Evolutionary conservation across 345 rosid species (phyloP).

Genomic region (Citrus unshiu): DNA sequence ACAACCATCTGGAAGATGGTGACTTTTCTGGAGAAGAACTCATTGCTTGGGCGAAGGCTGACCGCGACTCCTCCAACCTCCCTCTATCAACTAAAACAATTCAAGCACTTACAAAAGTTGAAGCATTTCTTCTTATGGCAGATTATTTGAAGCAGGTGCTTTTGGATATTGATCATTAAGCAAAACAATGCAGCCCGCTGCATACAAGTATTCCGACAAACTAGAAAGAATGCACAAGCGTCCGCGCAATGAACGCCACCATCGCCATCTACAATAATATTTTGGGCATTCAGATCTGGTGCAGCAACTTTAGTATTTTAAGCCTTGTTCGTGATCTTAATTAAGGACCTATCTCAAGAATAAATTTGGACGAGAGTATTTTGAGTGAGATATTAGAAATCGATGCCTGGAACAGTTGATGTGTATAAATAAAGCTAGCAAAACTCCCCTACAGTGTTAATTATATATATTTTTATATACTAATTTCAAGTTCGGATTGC

Average conservation of each 20-base stretch:
- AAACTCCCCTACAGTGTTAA: no score
- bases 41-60: conserved; percentile 73
- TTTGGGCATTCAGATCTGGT: not conserved
- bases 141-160: conserved; percentile 48
- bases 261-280: not conserved
- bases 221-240: not conserved
- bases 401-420: no score
- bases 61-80: conserved; percentile 63
- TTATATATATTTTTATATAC: no score
- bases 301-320: not conserved
- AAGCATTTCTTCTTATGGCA: conserved; percentile 68
- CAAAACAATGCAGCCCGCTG: not conserved
- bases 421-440: no score
- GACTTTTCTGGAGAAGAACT: conserved; percentile 87
- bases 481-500: no score
- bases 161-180: not conserved
- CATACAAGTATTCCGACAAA: not conserved
- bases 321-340: not conserved
- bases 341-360: not conserved
- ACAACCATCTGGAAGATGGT: conserved; percentile 47
- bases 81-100: conserved; percentile 82
- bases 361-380: not conserved
- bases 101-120: conserved; percentile 59
- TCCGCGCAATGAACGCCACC: not conserved
- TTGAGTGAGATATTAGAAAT: not conserved